A percentile compares a stretch with the other conserved stretches of the same genome.
Conservation (phyloP, 2,329 filamentous ascomycete genomes). For the Alternaria triticina region DNA sequence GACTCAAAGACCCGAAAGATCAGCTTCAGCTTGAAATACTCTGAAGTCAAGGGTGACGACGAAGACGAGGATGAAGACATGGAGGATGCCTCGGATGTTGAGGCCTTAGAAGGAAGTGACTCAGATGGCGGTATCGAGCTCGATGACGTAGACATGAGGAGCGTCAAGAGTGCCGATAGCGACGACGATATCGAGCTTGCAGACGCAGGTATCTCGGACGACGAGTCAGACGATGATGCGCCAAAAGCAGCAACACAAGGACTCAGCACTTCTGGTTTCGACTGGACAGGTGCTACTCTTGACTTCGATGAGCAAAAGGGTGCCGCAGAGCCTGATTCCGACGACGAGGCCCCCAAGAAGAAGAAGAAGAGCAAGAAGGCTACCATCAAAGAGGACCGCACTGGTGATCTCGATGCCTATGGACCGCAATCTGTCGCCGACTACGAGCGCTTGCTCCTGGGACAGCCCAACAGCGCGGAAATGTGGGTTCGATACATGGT, state of each 20-base stretch:
- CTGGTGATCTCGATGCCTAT: conserved; percentile 86
- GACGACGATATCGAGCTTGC: conserved; percentile 46
- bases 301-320: conserved; percentile 60
- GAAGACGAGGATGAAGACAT: conserved; percentile 51
- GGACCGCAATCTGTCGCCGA: conserved; percentile 90
- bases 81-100: conserved; percentile 44
- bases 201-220: conserved; percentile 44
- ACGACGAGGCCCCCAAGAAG: conserved; percentile 57
- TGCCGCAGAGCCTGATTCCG: conserved; percentile 61
- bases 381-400: conserved; percentile 84
- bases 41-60: conserved; percentile 74
- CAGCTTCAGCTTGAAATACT: conserved; percentile 90
- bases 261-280: conserved; percentile 78
- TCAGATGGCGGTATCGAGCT: conserved; percentile 51
- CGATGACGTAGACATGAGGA: conserved; percentile 54
- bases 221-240: conserved; percentile 29
- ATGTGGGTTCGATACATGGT: conserved; percentile 99
- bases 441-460: conserved; percentile 90
- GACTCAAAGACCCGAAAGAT: conserved; percentile 78
- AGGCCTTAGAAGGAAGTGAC: conserved; percentile 42
- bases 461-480: conserved; percentile 89
- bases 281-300: conserved; percentile 77
- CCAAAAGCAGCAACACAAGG: conserved; percentile 44
- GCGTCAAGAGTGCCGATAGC: conserved; percentile 48
- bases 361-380: conserved; percentile 78